Base-by-base conservation (phyloP, 2,329 filamentous ascomycete species). In the Fusarium xyrophilum region DNA sequence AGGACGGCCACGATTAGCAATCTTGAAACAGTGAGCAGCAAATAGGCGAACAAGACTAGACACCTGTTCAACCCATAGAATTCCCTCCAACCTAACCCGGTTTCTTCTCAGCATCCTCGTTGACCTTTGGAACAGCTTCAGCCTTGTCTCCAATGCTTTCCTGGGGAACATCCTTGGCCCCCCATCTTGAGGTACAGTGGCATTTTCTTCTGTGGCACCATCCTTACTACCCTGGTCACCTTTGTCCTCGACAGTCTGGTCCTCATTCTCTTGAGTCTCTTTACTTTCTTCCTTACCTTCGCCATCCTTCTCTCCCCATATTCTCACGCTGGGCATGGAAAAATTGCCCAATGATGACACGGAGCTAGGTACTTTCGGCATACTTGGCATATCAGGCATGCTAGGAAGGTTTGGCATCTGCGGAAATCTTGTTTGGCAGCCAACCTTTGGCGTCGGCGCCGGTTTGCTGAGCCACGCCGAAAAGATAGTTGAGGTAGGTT, bases 401-500 rank as follows among this genome's bases (percentile, higher is more conserved):
- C 54, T 65, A 4, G 79, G 79, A 25, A 81, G 67, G 7, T 43
- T 64, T 13, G 79, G 79, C 67, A 81, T 78, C 23, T 65, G 71
- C 3, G 78, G 78, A 58, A 58, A 79, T 76, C 68, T 79, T 84
- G 53, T 76, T 77, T 6, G 83, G 84, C 44, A 83, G 76, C 72
- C 81, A 85, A 0, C 81, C 81, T 54, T 78, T 81, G 6, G 84
- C 77, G 3, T 69, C 69, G 6, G 81, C 81, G 6, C 84, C 82
- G 1, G 84, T 80, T 39, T 84, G 80, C 62, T 85, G 81, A 1
- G 84, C 83, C 6, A 86, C 77, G 3, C 75, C 74, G 71, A 86
- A 83, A 4, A 86, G 79, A 55, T 86, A 82, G 28, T 81, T 79
- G 70, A 85, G 77, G 69, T 86, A 86, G 7, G 76, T 81, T 48